phyloP scores from a whole-genome alignment of 176 grass and related monocot genomes.

The Triticum turgidum region DNA sequence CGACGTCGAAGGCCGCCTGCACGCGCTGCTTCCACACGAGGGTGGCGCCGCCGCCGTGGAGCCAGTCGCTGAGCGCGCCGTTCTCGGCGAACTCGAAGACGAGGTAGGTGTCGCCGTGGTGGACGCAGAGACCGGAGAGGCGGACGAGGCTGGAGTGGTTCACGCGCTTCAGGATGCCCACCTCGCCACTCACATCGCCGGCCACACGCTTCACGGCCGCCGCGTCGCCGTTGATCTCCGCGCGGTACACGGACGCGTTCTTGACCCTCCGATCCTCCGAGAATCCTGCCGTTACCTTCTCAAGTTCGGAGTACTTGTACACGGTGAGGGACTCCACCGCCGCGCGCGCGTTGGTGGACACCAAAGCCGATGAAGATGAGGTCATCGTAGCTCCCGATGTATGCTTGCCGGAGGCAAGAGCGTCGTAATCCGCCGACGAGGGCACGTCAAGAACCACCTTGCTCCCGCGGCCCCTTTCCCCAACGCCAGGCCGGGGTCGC shows the following conservation, averaged over 20 bases:
- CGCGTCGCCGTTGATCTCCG: slow-evolving; percentile 7
- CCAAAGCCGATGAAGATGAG: background rate
- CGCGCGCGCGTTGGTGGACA: slow-evolving; percentile 38
- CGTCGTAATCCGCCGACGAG: background rate
- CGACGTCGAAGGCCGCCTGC: slow-evolving; percentile 61
- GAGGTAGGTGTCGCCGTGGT: slow-evolving; percentile 61
- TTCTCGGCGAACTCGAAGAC: slow-evolving; percentile 74
- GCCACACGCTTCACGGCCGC: slow-evolving; percentile 12
- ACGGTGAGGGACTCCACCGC: slow-evolving; percentile 2
- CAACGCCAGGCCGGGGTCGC: background rate
- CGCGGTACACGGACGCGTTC: slow-evolving; percentile 6
- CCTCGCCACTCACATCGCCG: slow-evolving; percentile 14
- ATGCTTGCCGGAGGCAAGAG: background rate
- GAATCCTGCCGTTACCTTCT: background rate
- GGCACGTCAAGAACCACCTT: background rate
- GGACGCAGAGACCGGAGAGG: slow-evolving; percentile 11
- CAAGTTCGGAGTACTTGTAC: background rate
- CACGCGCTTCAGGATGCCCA: slow-evolving; percentile 13
- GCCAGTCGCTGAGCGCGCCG: slow-evolving; percentile 74
- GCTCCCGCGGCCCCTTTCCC: background rate
- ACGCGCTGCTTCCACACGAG: slow-evolving; percentile 63
- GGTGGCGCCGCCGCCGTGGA: slow-evolving; percentile 32
- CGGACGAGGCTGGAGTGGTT: slow-evolving; percentile 17
- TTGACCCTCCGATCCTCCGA: background rate
- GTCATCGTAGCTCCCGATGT: background rate